These are phyloP conservation scores for Crucibulum laeve DNA, from an alignment of 768 basidiomycete genomes.

Conservation along the genomic window DNA sequence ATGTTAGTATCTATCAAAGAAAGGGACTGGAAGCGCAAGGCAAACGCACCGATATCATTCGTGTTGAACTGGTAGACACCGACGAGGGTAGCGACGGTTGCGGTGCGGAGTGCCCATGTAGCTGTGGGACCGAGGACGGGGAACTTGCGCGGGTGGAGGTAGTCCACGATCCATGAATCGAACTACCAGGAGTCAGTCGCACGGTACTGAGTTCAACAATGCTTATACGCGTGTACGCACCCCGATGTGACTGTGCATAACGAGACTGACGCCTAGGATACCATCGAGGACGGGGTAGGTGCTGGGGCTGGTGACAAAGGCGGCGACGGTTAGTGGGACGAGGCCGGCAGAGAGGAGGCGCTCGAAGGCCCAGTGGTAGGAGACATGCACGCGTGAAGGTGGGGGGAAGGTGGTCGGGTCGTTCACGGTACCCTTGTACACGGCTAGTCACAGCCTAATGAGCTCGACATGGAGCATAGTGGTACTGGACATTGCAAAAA, in stretches of 20 bases:
- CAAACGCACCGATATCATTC: conserved; percentile 85
- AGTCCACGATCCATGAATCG: conserved; percentile 77
- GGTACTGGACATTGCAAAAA: conserved; percentile 27
- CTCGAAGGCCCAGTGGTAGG: conserved; percentile 93
- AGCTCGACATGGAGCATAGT: not conserved
- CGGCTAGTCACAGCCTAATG: conserved; percentile 39
- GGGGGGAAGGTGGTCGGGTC: conserved; percentile 90
- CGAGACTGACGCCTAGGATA: conserved; percentile 77
- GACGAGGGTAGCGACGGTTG: conserved; percentile 78
- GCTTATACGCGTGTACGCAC: conserved; percentile 38
- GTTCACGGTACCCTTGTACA: conserved; percentile 90
- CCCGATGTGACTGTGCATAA: conserved; percentile 96
- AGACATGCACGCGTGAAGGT: conserved; percentile 78
- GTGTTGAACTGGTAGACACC: conserved; percentile 99
- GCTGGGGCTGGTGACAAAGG: conserved; percentile 73
- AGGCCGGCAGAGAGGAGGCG: conserved; percentile 84
- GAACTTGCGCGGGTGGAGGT: conserved; percentile 91
- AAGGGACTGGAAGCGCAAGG: conserved; percentile 1
- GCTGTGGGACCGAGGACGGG: conserved; percentile 66
- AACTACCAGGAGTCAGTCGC: conserved; percentile 41
- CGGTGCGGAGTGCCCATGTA: conserved; percentile 74
- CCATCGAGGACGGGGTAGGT: conserved; percentile 88
- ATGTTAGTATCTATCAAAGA: conserved; percentile 31
- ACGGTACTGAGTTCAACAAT: conserved; percentile 49
- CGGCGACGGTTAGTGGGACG: conserved; percentile 84